A percentile compares a stretch with the other conserved stretches of the same genome.
Conservation (phyloP, 2,329 filamentous ascomycete species). For the Graphiopsis chlorocephala region DNA sequence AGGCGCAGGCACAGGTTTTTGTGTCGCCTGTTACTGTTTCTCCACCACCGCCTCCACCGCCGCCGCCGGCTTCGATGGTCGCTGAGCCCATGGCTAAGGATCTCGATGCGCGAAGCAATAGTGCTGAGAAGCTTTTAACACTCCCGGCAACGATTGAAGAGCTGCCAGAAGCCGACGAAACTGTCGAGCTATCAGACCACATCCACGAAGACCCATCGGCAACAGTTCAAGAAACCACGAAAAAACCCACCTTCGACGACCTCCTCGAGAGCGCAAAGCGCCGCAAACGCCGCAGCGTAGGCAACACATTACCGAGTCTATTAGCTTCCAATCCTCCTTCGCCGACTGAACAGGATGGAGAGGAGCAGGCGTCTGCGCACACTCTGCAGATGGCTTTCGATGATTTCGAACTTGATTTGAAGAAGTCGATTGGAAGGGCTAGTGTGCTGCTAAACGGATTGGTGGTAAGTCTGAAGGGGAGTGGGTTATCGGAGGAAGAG, state of each 20-base stretch:
- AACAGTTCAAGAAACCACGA: conserved; percentile 21
- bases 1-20: not conserved
- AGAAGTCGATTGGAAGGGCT: conserved; percentile 22
- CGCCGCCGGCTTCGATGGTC: not conserved
- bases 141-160: conserved; percentile 3
- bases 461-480: not conserved
- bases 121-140: not conserved
- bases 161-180: not conserved
- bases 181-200: not conserved
- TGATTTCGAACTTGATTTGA: conserved; percentile 28
- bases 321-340: conserved; percentile 28
- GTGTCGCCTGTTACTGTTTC: conserved; percentile 18
- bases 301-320: conserved; percentile 25
- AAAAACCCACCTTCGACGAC: conserved; percentile 29
- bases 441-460: conserved; percentile 18
- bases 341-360: not conserved
- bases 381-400: conserved; percentile 24
- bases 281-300: conserved; percentile 27
- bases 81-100: not conserved
- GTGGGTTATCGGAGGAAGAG: conserved; percentile 16
- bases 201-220: not conserved
- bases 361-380: not conserved
- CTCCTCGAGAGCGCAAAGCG: conserved; percentile 28
- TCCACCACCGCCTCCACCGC: not conserved
- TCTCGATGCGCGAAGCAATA: conserved; percentile 17